phyloP scores from a whole-genome alignment of 2,329 filamentous ascomycete species.

The Pseudocercospora fijiensis region DNA sequence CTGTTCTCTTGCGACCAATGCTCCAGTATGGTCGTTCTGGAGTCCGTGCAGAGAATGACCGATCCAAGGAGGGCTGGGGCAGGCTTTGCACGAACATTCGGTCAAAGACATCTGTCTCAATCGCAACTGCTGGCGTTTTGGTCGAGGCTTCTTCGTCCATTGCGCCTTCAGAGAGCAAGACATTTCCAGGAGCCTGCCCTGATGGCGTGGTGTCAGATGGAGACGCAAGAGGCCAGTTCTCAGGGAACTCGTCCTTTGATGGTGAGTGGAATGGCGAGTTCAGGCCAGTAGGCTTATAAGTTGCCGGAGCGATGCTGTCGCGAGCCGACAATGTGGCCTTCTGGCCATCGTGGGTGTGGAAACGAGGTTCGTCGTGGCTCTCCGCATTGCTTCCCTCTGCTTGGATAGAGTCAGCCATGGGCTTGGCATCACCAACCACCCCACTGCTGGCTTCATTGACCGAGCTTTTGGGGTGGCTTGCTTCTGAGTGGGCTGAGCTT shows the following conservation, averaged over 20 bases:
- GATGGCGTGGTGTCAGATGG: constrained; percentile 7
- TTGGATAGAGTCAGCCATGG: background rate
- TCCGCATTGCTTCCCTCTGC: background rate
- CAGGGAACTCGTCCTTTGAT: constrained; percentile 16
- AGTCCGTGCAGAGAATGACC: background rate
- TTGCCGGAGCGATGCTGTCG: background rate
- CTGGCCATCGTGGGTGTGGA: background rate
- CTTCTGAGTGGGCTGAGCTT: constrained; percentile 11
- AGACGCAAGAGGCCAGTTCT: constrained; percentile 30
- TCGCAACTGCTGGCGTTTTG: constrained; percentile 23
- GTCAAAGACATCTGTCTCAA: constrained; percentile 37
- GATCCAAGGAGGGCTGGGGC: constrained; percentile 16
- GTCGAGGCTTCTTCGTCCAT: constrained; percentile 17
- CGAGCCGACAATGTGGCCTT: background rate
- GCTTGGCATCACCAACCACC: background rate
- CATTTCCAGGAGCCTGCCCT: background rate
- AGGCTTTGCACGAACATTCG: constrained; percentile 37
- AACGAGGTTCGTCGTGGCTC: background rate
- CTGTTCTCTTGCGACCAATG: constrained; percentile 4
- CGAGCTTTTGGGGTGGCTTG: constrained; percentile 13
- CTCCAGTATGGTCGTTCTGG: background rate
- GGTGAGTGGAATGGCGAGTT: constrained; percentile 15
- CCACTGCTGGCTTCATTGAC: background rate
- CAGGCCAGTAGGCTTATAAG: constrained; percentile 17
- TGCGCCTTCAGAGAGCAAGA: background rate